phyloP scores from a whole-genome alignment of 2,329 filamentous ascomycete genomes.

The Neopestalotiopsis sp. region DNA sequence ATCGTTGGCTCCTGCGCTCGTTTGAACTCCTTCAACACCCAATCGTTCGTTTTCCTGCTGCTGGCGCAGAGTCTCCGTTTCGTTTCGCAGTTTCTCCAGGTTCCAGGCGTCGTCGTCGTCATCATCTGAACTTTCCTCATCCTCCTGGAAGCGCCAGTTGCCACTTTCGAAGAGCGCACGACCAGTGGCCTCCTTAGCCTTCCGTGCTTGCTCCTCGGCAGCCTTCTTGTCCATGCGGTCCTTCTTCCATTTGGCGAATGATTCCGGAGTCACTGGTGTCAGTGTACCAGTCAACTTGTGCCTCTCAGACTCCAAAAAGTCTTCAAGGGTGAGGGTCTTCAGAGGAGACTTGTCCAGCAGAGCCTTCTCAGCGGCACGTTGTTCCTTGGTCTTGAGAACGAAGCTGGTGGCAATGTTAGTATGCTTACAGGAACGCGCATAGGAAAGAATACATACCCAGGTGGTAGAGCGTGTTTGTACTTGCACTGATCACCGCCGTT shows the following conservation, averaged over 20 bases:
- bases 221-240: slow-evolving; percentile 93
- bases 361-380: slow-evolving; percentile 93
- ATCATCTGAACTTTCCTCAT: slow-evolving; percentile 66
- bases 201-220: slow-evolving; percentile 86
- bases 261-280: slow-evolving; percentile 91
- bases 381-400: slow-evolving; percentile 96
- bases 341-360: slow-evolving; percentile 94
- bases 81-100: slow-evolving; percentile 77
- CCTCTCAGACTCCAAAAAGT: slow-evolving; percentile 94
- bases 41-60: slow-evolving; percentile 79
- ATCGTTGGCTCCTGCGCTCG: not conserved
- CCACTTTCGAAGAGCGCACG: slow-evolving; percentile 95
- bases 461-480: slow-evolving; percentile 94
- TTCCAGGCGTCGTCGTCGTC: slow-evolving; percentile 73
- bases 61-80: slow-evolving; percentile 79
- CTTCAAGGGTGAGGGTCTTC: slow-evolving; percentile 92
- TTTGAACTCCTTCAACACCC: slow-evolving; percentile 31
- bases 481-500: slow-evolving; percentile 98
- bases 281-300: slow-evolving; percentile 92
- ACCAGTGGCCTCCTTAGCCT: slow-evolving; percentile 94
- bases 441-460: slow-evolving; percentile 69
- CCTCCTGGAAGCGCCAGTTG: slow-evolving; percentile 75
- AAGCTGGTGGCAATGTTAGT: slow-evolving; percentile 62
- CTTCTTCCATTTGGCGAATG: slow-evolving; percentile 97
- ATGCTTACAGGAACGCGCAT: not conserved